These are phyloP conservation scores for Amauroascus verrucosus DNA, from an alignment of 2,329 filamentous ascomycete species.

Conservation along the genomic window DNA sequence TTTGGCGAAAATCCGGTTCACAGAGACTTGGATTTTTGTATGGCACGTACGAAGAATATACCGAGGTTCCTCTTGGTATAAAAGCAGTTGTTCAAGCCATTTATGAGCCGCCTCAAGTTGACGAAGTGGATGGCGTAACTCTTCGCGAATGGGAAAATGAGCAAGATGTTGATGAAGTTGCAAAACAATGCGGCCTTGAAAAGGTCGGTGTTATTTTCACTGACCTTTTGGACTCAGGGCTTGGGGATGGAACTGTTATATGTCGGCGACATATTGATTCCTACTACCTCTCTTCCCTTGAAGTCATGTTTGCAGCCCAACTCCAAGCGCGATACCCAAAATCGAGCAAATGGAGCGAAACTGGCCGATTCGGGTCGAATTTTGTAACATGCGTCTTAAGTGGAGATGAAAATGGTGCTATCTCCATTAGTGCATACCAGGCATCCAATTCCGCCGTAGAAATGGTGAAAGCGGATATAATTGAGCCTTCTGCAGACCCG, in stretches of 20 bases:
- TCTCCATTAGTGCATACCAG: slow-evolving; percentile 84
- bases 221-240: slow-evolving; percentile 73
- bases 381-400: slow-evolving; percentile 94
- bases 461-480: slow-evolving; percentile 89
- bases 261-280: slow-evolving; percentile 96
- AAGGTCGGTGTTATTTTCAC: slow-evolving; percentile 91
- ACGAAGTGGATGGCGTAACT: slow-evolving; percentile 80
- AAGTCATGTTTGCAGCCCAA: slow-evolving; percentile 79
- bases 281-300: slow-evolving; percentile 84
- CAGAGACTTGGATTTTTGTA: slow-evolving; percentile 88
- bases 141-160: slow-evolving; percentile 78
- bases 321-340: slow-evolving; percentile 83
- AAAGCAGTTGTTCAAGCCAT: slow-evolving; percentile 96
- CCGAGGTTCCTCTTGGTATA: slow-evolving; percentile 81
- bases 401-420: slow-evolving; percentile 82
- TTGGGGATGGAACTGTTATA: slow-evolving; percentile 71
- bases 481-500: slow-evolving; percentile 90
- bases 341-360: slow-evolving; percentile 92
- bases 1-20: slow-evolving; percentile 75
- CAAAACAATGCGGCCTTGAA: slow-evolving; percentile 71
- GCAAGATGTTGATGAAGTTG: slow-evolving; percentile 67
- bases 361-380: slow-evolving; percentile 84
- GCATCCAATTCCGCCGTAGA: slow-evolving; percentile 92
- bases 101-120: slow-evolving; percentile 86
- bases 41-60: slow-evolving; percentile 80